Base-by-base conservation (phyloP, 1,139 yeast genomes). In the Kluyveromyces sp. region DNA sequence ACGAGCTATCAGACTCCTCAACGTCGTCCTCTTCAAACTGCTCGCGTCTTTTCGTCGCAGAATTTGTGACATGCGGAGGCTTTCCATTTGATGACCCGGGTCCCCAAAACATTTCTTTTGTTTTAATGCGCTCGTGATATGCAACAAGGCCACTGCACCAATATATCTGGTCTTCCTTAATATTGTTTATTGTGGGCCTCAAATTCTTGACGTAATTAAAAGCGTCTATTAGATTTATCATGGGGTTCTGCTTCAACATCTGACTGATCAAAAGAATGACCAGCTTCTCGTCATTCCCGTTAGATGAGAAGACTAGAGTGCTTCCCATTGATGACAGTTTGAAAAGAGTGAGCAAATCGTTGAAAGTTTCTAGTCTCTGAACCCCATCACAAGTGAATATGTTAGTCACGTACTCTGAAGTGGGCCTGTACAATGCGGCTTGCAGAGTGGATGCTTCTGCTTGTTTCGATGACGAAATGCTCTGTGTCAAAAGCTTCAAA, bases 271-370 rank as follows among this genome's bases (percentile, higher is more conserved):
- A 42, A 26, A 61, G 41, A 2, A 57, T 50, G 7, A 53, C 46
- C 20, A 62, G 36, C 8, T 53, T 51, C 35, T 54, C 60, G 40
- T 60, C 63, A 39, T 55, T 57, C 8, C 60, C 62, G 35, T 49
- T 49, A 19, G 56, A 48, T 7, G 61, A 54, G n/a, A 59, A 56
- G 6, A 61, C 50, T 3, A 60, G 46, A 3, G 53, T 51, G 19
- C 55, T 55, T 4, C 57, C 58, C 3, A 44, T 40, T 7, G 48
- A 45, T 4, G 52, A 42, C 6, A 33, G 39, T 34, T 54, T 56
- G 37, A 59, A 53, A 3, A 60, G 33, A 2, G 57, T 51, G 17
- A 61, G 40, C 34, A 60, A 46, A 41, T 61, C 65, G 44, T 60
- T 60, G 40, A 61, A 58, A 6, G 44, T 40, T 39, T 52, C 51